Base-by-base conservation (phyloP, 1,284 basidiomycete genomes). In the Apiotrichum laibachii region DNA sequence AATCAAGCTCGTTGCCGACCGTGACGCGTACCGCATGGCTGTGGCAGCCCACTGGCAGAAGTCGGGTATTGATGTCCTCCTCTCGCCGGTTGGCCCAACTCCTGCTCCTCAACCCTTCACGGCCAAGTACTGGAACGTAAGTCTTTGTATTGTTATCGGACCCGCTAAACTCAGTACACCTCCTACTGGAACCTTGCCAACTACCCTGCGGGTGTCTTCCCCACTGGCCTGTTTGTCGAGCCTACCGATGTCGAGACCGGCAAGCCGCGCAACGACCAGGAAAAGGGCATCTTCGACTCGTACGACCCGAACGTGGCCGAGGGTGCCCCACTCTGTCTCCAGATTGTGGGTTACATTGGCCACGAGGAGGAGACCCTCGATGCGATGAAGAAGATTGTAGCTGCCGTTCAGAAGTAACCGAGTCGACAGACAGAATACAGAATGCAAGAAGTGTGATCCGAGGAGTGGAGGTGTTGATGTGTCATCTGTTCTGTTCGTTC, bases 121-220 rank as follows among this genome's bases (percentile, higher is more conserved):
- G 5, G 59, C 68, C 31, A 68, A 64, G 56, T 72, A 77, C 59
- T 75, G 71, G 64, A 62, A 63, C 51, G 46, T 47, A 18, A 47
- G 46, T 47, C 9, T 2, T 4, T 5, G 18, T 1, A 33, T 6
- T 33, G 46, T 10, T 33, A 12, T 18, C 4, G 2, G 9, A 15
- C 18, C 26, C 15, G 37, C 37, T 39, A 12, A 16, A 10, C 26
- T 5, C 33, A 34, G 47, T 89, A 88, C 67, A 88, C 88, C 0
- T 80, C 80, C 68, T 64, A 85, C 46, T 88, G 83, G 82, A 90
- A 89, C 68, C 71, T 81, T 5, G 80, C 88, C 33, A 88, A 90
- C 69, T 88, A 85, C 66, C 81, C 88, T 0, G 81, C 83, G 1
- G 79, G 84, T 18, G 78, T 84, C 6, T 82, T 92, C 61, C 90